Percentiles rank a stretch among this genome's conserved stretches.
Evolutionary conservation across 495 filamentous ascomycete species (phyloP).

Genomic region (Penicillium daleae): DNA sequence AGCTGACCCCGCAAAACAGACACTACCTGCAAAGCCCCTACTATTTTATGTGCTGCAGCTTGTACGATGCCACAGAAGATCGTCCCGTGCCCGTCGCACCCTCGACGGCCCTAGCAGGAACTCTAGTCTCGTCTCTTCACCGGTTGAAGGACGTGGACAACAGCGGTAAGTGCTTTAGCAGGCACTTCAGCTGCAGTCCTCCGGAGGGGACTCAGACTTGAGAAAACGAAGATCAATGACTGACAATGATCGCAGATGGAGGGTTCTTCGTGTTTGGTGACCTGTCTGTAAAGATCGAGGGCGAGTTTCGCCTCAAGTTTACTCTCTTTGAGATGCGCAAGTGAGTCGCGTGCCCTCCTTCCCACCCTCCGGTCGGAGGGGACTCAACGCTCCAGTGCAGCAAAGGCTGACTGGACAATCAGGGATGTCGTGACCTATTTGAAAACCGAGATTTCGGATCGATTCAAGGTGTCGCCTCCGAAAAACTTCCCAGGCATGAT

Average conservation of each 20-base stretch:
- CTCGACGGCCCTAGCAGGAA: constrained; percentile 70
- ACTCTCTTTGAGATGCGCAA: constrained; percentile 83
- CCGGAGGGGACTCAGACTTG: background rate
- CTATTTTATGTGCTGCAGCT: constrained; percentile 76
- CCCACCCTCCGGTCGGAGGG: background rate
- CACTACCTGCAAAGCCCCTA: constrained; percentile 79
- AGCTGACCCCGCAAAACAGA: constrained; percentile 35
- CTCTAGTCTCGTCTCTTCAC: constrained; percentile 89
- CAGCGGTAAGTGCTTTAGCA: constrained; percentile 54
- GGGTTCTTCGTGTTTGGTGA: constrained; percentile 98
- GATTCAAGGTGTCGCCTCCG: constrained; percentile 73
- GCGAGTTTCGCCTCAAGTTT: constrained; percentile 79
- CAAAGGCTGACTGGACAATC: constrained; percentile 10
- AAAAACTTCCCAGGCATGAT: constrained; percentile 87
- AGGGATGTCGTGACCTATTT: constrained; percentile 64
- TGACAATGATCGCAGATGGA: constrained; percentile 59
- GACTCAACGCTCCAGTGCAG: background rate
- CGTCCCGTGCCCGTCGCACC: constrained; percentile 55
- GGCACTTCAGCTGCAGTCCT: background rate
- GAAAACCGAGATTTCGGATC: constrained; percentile 70
- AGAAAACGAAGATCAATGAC: background rate
- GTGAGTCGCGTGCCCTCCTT: constrained; percentile 48
- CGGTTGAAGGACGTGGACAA: constrained; percentile 91
- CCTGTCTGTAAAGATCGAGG: constrained; percentile 81
- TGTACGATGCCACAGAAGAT: constrained; percentile 68